Base-by-base conservation (phyloP, 129 eudicot species). In the Scalesia atractyloides region DNA sequence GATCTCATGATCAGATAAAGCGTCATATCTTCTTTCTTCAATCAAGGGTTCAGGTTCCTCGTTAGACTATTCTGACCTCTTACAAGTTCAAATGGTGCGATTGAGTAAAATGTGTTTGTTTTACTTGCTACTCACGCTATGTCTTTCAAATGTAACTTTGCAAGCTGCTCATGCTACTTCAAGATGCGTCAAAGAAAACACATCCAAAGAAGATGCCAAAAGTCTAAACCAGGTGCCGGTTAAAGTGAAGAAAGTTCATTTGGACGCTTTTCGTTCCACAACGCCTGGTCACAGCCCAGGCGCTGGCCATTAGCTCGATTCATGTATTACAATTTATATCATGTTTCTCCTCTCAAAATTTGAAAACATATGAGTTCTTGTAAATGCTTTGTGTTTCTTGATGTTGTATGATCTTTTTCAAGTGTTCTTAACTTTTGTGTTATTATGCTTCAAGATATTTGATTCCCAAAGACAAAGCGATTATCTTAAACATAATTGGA, bases 221-320 rank as follows among this genome's bases (percentile, higher is more conserved):
- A 61, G 33, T 41, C 53, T 67, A 3, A 51, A 64, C 47, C 62
- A 22, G 52, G 60, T 68, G 51, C 61, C 57, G 5, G 16, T 16
- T 61, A 52, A 80, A 64, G 63, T 13, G 39, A 46, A 4, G 11
- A 72, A 70, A 52, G 72, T 59, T 58, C 19, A n/a, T 34, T 15
- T 77, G 51, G 88, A 82, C 16, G 52, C 77, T 51, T 88, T 82
- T 69, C 80, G 88, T 11, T 90, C 84, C 48, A 85, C 90, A 11
- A 71, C 73, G 9, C 95, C 82, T 9, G 95, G 91, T 47, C 84
- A 78, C 20, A 85, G 86, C 73, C 91, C 86, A 2, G 90, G 91
- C 6, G 76, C 73, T 20, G 88, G 86, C 22, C 86, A 83, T 66
- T 81, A 84, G 69, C 44, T 71, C 24, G 77, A 57, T 10, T 75